A percentile compares a stretch with the other conserved stretches of the same genome.
These are phyloP conservation scores for Heritiera fomes DNA, from an alignment of 345 rosid species.

Conservation along the genomic window DNA sequence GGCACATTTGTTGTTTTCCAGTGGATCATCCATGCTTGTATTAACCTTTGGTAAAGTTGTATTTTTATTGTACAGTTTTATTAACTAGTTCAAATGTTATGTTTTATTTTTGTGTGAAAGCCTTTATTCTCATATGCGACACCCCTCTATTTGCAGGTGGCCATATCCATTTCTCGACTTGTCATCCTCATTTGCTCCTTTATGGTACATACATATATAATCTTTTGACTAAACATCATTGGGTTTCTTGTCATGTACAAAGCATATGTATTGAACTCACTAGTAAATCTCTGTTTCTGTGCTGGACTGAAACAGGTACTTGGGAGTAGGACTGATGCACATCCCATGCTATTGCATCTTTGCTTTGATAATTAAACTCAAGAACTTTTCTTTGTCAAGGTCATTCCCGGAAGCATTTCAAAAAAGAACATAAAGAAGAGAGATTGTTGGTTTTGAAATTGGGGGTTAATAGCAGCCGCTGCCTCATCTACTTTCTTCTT, in stretches of 20 bases:
- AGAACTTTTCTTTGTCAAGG: conserved; percentile 52
- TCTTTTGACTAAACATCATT: not conserved
- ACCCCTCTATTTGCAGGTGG: conserved; percentile 57
- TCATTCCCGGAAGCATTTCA: conserved; percentile 45
- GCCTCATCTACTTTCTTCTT: too few species aligned
- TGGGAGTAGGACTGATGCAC: conserved; percentile 67
- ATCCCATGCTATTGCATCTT: conserved; percentile 65
- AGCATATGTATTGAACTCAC: not conserved
- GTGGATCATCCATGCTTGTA: conserved; percentile 86
- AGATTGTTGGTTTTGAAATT: not conserved
- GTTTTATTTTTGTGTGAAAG: not conserved
- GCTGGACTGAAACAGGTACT: conserved; percentile 58
- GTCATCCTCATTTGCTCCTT: conserved; percentile 53
- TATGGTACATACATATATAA: conserved; percentile 53
- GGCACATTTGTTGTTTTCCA: conserved; percentile 61
- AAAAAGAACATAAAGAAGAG: conserved; percentile 26
- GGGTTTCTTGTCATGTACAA: not conserved
- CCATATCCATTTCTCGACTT: conserved; percentile 90
- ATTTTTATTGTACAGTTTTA: not conserved
- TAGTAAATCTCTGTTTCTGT: not conserved
- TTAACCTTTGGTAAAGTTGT: conserved; percentile 62
- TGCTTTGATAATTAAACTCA: conserved; percentile 60
- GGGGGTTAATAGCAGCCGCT: not conserved
- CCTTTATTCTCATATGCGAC: conserved; percentile 13
- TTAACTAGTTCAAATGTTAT: not conserved